These are phyloP conservation scores for Mrakia hoshinonis DNA, from an alignment of 768 basidiomycete species.

Conservation along the genomic window DNA sequence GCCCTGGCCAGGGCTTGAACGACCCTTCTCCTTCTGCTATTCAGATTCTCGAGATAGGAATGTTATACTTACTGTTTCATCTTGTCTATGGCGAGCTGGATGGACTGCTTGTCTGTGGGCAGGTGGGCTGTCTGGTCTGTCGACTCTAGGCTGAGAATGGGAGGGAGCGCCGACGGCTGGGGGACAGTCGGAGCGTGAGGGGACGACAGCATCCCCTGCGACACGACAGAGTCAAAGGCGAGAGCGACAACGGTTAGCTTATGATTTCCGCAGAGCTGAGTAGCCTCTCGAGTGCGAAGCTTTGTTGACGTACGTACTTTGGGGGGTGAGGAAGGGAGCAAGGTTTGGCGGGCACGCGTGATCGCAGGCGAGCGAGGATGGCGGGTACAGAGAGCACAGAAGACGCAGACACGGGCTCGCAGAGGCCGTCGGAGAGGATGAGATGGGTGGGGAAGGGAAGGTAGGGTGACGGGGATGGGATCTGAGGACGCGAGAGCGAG, in stretches of 20 bases:
- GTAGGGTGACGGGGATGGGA: not conserved
- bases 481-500: not conserved
- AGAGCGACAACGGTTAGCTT: no score
- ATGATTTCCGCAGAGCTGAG: no score
- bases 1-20: no score
- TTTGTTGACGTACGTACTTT: not conserved
- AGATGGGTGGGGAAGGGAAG: not conserved
- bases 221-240: not conserved
- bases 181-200: not conserved
- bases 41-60: no score
- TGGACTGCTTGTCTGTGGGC: not conserved
- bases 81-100: not conserved
- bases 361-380: not conserved
- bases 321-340: not conserved
- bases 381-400: not conserved
- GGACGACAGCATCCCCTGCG: slow-evolving; percentile 5
- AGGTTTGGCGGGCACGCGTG: not conserved
- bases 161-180: not conserved
- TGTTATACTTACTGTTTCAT: not conserved
- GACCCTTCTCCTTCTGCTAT: no score
- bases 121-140: not conserved
- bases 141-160: not conserved
- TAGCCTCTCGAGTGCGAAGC: no score
- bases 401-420: not conserved
- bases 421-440: not conserved